Base-by-base conservation (phyloP, 106 monocot genomes). In the Hemerocallis citrina region DNA sequence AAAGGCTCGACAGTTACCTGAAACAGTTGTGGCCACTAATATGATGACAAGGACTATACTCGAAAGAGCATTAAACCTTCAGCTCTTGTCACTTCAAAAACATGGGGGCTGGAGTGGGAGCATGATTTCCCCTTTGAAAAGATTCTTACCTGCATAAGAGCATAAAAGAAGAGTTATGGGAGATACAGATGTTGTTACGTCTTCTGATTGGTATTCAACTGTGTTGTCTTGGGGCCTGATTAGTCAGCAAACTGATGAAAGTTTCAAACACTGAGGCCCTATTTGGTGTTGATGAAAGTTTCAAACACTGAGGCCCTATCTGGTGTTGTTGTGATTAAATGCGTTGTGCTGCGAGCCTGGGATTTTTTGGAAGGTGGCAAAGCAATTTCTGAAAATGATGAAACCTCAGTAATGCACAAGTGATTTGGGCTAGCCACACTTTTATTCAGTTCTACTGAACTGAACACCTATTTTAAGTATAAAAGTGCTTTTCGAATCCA, bases 91-190 rank as follows among this genome's bases (percentile, higher is more conserved):
- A 60, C 39, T 41, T 40, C 34, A 34, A 19, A 60, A 13, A 14
- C 20, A 19, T n/a, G 34, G 19, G 34, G 5, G 8, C 3, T 15
- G 32, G n/a, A 56, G 19, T 56, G n/a, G 56, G n/a, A 23, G 21
- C 33, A 56, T 34, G 56, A 56, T 56, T 56, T 34, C 34, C 16
- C n/a, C 56, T 32, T 56, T 32, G 56, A 56, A 56, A 29, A 52
- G 29, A 29, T 28, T 29, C 13, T 12, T 0, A 16, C 29, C 1
- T 52, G 1, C 48, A 48, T 19, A 52, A 13, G 29, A 6, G 30
- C 52, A 52, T 29, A 52, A 12, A 15, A 14, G 23, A 34, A 56
- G 34, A 56, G 56, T 17, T n/a, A 32, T 56, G 16, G 34, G 17
- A 32, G 17, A 34, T 14, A 33, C 17, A 5, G 19, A 56, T 56